Base-by-base conservation (phyloP, 2,329 filamentous ascomycete genomes). In the Fusarium nygamai region DNA sequence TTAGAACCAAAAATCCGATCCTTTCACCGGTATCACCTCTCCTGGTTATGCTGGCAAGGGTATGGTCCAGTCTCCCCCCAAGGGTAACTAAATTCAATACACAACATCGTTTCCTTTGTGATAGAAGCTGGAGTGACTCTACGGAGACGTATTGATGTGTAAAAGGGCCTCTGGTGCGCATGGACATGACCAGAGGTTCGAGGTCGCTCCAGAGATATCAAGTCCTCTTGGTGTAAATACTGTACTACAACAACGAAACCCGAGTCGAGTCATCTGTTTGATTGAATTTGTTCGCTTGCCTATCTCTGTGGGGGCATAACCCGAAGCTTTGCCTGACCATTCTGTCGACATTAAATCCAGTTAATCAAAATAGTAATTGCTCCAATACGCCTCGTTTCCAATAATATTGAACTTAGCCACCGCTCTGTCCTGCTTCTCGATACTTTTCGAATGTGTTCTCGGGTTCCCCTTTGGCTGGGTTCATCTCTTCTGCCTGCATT, bases 1-100 rank as follows among this genome's bases (percentile, higher is more conserved):
- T 83, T 83, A 97, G 94, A 87, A 88, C 82, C 93, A 97, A 91
- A 93, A 92, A 81, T 88, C 94, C 82, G 95, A 98, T 83, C 95
- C 95, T 72, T 90, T 98, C 84, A 94, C 93, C 73, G 95, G 95
- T 88, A 86, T 96, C 85, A 89, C 92, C 77, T 92, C 93, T 81
- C 90, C 93, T 83, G 92, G 91, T 79, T 97, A 97, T 88, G 86
- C 85, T 75, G 94, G 94, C 84, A 89, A 90, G 82, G 94, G 94
- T 80, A 89, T 91, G 85, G 89, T 97, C 76, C 95, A 97, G 87
- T 91, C 89, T 73, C 86, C 88, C 79, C 87, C 89, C 78, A 86
- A 87, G 82, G 82, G 85, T 77, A 79, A 82, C 79, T 88, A 86
- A 85, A 73, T 59, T 69, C 69, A 71, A 76, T 68, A 75, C 64